Base-by-base conservation (phyloP, 257 asterid species). In the Salvia hispanica region DNA sequence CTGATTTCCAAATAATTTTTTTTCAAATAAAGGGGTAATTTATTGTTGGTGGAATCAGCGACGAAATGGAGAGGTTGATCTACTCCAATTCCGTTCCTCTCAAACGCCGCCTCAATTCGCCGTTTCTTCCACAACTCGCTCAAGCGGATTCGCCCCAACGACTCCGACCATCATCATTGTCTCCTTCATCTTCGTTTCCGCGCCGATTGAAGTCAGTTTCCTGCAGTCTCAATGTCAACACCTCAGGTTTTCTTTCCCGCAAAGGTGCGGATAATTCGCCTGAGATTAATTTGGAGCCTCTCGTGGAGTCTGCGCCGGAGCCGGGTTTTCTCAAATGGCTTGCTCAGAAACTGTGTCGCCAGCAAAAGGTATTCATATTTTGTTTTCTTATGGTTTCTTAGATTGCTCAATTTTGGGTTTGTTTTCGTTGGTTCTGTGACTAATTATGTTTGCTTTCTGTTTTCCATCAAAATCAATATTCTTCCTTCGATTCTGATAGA, bases 21-120 rank as follows among this genome's bases (percentile, higher is more conserved):
- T n/a, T 47, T 52, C 33, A 12, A 25, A 9, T 3, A 11, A 40
- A 72, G 11, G 43, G 28, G 0, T 13, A 66, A 37, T 52, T 21
- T 31, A 21, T 71, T 34, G 5, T 15, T 31, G 39, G 52, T 66
- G 13, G 60, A 60, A 40, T 21, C 11, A 46, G 25, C 28, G 10
- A 6, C 7, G 37, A 3, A 55, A 90, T 90, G 95, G 97, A 86
- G 84, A 84, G 88, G 75, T 84, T 90, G 65, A 74, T 90, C 79
- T 64, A 74, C 67, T 78, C 87, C 75, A 84, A 81, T 71, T 64
- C 94, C 5, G 67, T 82, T 75, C 79, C 93, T 1, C 80, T 83
- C 7, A 80, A 84, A 42, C 74, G 62, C 74, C 79, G 76, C 52
- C 64, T 13, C 6, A 69, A 37, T 9, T 70, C 73, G 37, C 75